phyloP scores from a whole-genome alignment of 2,329 filamentous ascomycete genomes.

The Leptosphaerulina australis region DNA sequence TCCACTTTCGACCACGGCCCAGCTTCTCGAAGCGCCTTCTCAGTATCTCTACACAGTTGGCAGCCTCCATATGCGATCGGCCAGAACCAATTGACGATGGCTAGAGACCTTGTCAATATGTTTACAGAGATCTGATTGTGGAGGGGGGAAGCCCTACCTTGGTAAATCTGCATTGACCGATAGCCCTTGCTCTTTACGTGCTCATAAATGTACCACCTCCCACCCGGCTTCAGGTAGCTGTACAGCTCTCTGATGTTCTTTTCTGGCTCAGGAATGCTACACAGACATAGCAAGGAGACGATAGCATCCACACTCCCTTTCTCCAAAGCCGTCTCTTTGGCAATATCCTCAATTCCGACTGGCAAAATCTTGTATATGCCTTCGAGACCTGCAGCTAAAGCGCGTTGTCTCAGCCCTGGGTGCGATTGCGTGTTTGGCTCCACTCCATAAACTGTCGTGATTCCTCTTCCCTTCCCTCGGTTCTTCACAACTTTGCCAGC shows the following conservation, averaged over 20 bases:
- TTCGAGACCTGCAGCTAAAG: constrained; percentile 14
- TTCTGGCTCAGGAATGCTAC: constrained; percentile 27
- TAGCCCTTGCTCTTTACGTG: constrained; percentile 18
- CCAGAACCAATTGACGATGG: constrained; percentile 26
- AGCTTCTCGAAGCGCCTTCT: constrained; percentile 16
- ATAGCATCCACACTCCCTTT: constrained; percentile 27
- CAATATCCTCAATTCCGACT: constrained; percentile 21
- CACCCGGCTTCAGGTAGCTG: constrained; percentile 24
- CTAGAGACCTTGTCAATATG: background rate
- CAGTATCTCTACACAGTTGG: constrained; percentile 25
- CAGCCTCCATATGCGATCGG: constrained; percentile 23
- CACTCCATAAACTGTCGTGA: constrained; percentile 24
- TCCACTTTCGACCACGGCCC: constrained; percentile 25
- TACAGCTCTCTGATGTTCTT: constrained; percentile 24
- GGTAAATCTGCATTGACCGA: constrained; percentile 24
- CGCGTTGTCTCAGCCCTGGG: constrained; percentile 12
- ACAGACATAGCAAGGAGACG: constrained; percentile 24
- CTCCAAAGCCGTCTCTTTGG: constrained; percentile 12
- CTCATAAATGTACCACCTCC: constrained; percentile 28
- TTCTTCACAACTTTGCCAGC: background rate
- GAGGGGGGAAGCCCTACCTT: constrained; percentile 14
- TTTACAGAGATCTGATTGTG: background rate
- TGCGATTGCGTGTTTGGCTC: constrained; percentile 22
- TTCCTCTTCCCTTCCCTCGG: constrained; percentile 5
- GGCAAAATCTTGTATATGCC: constrained; percentile 23